phyloP scores from a whole-genome alignment of 768 basidiomycete species.

The Fistulinella prunicolor region DNA sequence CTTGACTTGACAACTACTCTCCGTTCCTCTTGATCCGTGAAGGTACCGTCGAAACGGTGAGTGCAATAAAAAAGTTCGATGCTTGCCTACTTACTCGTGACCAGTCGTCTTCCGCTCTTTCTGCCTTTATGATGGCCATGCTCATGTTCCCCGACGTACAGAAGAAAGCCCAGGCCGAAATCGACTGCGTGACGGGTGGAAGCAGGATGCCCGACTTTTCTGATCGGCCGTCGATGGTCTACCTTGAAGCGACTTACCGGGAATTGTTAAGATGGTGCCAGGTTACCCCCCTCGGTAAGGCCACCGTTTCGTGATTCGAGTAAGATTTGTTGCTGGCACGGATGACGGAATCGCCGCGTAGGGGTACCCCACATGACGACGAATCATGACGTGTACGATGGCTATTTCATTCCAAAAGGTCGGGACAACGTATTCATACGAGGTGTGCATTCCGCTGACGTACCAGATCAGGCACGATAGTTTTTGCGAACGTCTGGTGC shows the following conservation, averaged over 20 bases:
- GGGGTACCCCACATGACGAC: slow-evolving; percentile 31
- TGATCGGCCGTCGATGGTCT: slow-evolving; percentile 23
- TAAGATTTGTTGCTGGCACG: not conserved
- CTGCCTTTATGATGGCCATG: slow-evolving; percentile 28
- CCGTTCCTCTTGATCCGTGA: too few species aligned
- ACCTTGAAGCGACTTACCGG: slow-evolving; percentile 22
- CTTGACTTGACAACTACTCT: too few species aligned
- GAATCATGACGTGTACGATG: slow-evolving; percentile 14
- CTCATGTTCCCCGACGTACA: slow-evolving; percentile 23
- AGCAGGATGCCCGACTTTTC: slow-evolving; percentile 16
- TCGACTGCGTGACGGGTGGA: slow-evolving; percentile 21
- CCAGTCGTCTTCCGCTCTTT: slow-evolving; percentile 23
- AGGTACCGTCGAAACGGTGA: slow-evolving; percentile 25
- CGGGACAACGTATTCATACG: not conserved
- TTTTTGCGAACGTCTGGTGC: slow-evolving; percentile 15
- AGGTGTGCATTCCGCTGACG: not conserved
- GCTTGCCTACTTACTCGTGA: not conserved
- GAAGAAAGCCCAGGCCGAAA: slow-evolving; percentile 26
- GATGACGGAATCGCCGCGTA: too few species aligned
- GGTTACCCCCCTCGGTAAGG: slow-evolving; percentile 22
- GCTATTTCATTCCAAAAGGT: slow-evolving; percentile 23
- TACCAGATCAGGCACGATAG: slow-evolving; percentile 24
- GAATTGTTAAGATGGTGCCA: slow-evolving; percentile 26
- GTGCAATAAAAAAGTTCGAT: not conserved
- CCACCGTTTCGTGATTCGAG: not conserved